A percentile compares a stretch with the other conserved stretches of the same genome.
Conservation (phyloP, 768 basidiomycete genomes). For the Lentinula sp. region DNA sequence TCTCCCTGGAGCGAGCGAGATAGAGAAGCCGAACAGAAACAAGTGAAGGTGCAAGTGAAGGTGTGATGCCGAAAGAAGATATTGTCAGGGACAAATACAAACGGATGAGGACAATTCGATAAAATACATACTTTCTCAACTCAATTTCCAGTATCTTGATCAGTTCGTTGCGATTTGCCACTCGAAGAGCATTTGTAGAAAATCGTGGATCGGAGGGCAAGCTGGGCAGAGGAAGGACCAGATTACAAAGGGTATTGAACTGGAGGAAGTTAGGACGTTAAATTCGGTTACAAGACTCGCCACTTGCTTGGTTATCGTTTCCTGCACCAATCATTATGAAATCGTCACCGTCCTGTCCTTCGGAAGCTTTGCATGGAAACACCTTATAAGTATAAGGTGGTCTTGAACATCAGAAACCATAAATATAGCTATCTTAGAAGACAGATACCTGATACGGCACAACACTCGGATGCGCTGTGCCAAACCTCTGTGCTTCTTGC, state of each 20-base stretch:
- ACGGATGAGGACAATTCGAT: neutral
- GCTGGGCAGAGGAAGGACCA: constrained; percentile 55
- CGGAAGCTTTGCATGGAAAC: constrained; percentile 59
- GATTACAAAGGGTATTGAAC: constrained; percentile 64
- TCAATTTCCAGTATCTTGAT: constrained; percentile 58
- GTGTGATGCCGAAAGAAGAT: neutral
- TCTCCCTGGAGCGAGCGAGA: constrained; percentile 23
- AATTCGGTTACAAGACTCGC: neutral
- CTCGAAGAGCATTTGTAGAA: constrained; percentile 67
- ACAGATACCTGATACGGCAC: constrained; percentile 68
- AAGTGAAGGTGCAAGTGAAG: constrained; percentile 27
- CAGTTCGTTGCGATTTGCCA: constrained; percentile 67
- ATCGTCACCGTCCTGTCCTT: constrained; percentile 38
- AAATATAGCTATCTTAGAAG: too few species aligned
- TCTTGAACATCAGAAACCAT: neutral
- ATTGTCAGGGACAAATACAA: neutral
- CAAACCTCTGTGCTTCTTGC: constrained; percentile 75
- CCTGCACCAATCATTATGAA: constrained; percentile 93
- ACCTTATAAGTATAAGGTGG: constrained; percentile 24
- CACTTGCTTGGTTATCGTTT: constrained; percentile 72
- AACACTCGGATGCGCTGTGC: constrained; percentile 92
- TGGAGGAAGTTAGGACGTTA: constrained; percentile 20
- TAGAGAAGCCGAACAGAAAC: neutral
- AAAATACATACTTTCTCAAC: neutral
- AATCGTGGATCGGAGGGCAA: constrained; percentile 61